phyloP scores from a whole-genome alignment of 495 filamentous ascomycete species.

The Neurospora sp. region DNA sequence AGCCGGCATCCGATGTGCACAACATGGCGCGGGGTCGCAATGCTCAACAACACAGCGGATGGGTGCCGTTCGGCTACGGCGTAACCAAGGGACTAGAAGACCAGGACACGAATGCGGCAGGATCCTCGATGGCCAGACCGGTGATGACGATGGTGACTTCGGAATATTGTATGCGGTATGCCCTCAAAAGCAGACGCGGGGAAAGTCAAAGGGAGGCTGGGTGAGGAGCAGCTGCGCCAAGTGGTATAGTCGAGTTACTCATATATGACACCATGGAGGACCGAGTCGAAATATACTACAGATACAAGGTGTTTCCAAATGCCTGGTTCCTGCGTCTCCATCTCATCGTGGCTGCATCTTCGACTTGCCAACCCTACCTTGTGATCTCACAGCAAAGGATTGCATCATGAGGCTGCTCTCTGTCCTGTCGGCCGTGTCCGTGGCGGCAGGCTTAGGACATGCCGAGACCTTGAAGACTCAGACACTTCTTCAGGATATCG shows the following conservation, averaged over 20 bases:
- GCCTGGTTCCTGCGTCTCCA: not conserved
- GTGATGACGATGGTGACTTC: not conserved
- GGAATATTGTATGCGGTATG: not conserved
- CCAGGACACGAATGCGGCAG: not conserved
- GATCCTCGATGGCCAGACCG: not conserved
- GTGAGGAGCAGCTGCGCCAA: not conserved
- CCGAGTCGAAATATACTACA: not conserved
- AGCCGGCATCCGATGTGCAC: not conserved
- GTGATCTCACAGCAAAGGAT: not conserved
- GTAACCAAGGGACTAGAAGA: not conserved
- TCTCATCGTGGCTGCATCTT: not conserved
- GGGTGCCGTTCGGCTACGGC: not conserved
- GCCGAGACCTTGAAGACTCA: not conserved
- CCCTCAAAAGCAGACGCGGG: not conserved
- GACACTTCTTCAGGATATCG: conserved; percentile 15
- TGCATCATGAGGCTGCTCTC: not conserved
- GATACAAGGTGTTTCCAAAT: not conserved
- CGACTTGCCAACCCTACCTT: not conserved
- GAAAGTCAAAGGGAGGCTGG: not conserved
- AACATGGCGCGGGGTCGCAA: not conserved
- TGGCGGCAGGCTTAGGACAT: not conserved
- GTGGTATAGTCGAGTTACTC: not conserved
- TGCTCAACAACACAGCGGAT: not conserved
- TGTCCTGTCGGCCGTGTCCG: not conserved
- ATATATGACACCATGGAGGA: not conserved